Evolutionary conservation across 2,329 filamentous ascomycete species (phyloP), one percentile per base, ranked within the genome.

Genomic region (Leptoxyphium fumago): DNA sequence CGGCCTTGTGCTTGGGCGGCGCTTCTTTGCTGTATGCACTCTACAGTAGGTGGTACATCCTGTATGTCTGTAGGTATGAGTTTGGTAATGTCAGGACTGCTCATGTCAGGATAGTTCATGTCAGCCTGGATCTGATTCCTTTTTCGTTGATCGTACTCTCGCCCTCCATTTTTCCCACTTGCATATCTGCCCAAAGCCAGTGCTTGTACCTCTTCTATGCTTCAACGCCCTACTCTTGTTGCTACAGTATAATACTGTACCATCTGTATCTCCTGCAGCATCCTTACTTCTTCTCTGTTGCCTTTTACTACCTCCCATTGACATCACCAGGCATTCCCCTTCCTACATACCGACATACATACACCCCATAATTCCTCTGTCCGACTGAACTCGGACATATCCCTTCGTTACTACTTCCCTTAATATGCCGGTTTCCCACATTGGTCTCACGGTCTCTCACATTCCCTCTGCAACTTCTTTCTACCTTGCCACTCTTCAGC

Each of bases 381-480:
- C 34, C 17, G 34, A 17, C n/a, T 14, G 34, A 38, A 21, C 38
- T 34, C 39, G 15, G n/a, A 21, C 21, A 26, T 26, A 3, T 26
- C 21, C 21, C 21, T 26, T 26, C 21, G 21, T 26, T 26, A 26
- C 8, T 38, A n/a, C 17, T n/a, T n/a, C 4, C 34, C 13, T 7
- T 18, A 21, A 40, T 42, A 80, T 80, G 77, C 75, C 76, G 45
- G 64, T 78, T 52, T 75, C 75, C 38, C 75, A 78, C 57, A 69
- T 79, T 48, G 76, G 74, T 48, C 67, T 80, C 48, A 78, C 75
- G 32, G 86, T 94, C 57, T 80, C 78, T 48, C 80, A 88, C 62
- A 76, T 94, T 43, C 77, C 85, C 44, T 77, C 80, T 30, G 83
- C 86, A 2, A 78, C 82, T 41, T 91, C 85, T 7, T 94, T 93